A percentile compares a stretch with the other conserved stretches of the same genome.
Conservation (phyloP, 2,329 filamentous ascomycete species). For the Coniochaeta prunicola region DNA sequence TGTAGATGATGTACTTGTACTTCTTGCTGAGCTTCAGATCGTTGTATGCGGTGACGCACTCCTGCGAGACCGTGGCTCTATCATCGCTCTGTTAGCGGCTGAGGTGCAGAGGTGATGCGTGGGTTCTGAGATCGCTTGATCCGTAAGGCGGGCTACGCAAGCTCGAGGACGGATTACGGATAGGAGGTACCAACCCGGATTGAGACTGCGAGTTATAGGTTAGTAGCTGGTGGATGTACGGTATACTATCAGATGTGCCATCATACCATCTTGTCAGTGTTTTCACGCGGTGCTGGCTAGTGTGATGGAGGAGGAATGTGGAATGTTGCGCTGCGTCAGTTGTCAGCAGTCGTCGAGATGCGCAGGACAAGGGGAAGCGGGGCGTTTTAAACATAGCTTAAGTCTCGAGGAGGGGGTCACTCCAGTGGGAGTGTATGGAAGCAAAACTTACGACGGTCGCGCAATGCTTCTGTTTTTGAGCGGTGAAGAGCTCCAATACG, state of each 20-base stretch:
- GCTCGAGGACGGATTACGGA: slow-evolving; percentile 9
- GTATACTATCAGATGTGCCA: not conserved
- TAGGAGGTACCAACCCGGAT: slow-evolving; percentile 52
- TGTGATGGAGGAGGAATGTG: not conserved
- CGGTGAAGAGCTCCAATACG: not conserved
- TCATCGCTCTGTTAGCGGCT: not conserved
- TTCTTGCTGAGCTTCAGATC: slow-evolving; percentile 77
- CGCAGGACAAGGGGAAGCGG: not conserved
- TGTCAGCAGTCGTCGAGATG: not conserved
- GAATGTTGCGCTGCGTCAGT: not conserved
- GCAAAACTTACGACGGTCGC: not conserved
- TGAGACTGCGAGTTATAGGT: slow-evolving; percentile 43
- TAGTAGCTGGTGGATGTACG: not conserved
- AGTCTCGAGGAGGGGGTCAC: not conserved
- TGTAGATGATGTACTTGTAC: slow-evolving; percentile 83
- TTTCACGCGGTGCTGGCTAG: not conserved
- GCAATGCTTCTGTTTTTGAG: not conserved
- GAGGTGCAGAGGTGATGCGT: not conserved
- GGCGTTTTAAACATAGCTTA: not conserved
- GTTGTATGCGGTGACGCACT: slow-evolving; percentile 68
- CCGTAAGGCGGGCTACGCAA: slow-evolving; percentile 6
- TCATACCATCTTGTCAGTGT: slow-evolving; percentile 2
- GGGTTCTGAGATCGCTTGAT: not conserved
- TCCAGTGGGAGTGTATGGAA: not conserved
- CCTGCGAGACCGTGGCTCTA: slow-evolving; percentile 65